phyloP scores from a whole-genome alignment of 345 rosid genomes.

The Erucastrum elatum region DNA sequence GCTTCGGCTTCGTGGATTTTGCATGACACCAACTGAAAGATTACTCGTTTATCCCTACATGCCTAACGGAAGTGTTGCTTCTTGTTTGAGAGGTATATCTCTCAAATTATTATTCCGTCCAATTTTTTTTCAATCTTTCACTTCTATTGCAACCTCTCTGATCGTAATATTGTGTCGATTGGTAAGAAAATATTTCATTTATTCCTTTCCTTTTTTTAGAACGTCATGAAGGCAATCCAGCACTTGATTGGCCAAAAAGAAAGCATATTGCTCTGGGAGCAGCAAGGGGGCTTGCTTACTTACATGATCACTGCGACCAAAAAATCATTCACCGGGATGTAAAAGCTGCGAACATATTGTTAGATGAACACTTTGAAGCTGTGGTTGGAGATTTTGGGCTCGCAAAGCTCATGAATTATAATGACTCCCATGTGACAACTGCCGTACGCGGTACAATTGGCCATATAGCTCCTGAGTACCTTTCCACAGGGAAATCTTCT shows the following conservation, averaged over 20 bases:
- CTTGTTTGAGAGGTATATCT: constrained; percentile 80
- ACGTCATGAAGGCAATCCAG: constrained; percentile 48
- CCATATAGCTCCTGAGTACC: constrained; percentile 94
- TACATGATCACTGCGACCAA: constrained; percentile 93
- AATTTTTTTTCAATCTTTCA: not conserved
- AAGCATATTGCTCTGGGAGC: constrained; percentile 77
- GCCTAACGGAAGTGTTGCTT: constrained; percentile 94
- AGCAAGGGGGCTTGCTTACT: constrained; percentile 89
- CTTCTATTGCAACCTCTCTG: not conserved
- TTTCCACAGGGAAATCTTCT: constrained; percentile 84
- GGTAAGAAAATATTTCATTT: not conserved
- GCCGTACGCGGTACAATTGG: constrained; percentile 99
- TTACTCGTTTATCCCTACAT: constrained; percentile 86
- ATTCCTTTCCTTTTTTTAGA: constrained; percentile 42
- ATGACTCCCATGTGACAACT: constrained; percentile 90
- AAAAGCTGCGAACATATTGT: constrained; percentile 90
- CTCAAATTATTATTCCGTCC: not conserved
- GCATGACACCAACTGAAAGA: constrained; percentile 95
- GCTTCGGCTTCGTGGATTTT: constrained; percentile 85
- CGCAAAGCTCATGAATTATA: constrained; percentile 89
- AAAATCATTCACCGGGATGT: constrained; percentile 97
- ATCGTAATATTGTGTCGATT: not conserved
- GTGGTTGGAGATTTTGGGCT: constrained; percentile 97
- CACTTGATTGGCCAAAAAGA: constrained; percentile 73
- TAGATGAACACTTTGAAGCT: constrained; percentile 93